phyloP scores from a whole-genome alignment of 768 basidiomycete species.

The Tulasnella sp. region DNA sequence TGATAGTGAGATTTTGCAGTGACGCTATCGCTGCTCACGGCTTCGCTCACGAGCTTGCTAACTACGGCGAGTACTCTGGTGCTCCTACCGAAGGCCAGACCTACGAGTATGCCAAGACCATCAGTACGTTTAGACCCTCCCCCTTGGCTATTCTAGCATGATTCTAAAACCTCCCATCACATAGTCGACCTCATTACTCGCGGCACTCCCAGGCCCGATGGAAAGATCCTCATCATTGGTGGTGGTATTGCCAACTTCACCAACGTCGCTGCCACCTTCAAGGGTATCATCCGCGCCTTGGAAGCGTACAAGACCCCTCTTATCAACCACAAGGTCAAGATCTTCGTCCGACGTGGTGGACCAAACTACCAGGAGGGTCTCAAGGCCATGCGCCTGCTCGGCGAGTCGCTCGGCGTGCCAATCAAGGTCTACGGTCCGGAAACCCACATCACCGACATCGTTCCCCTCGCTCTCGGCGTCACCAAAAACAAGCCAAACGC shows the following conservation, averaged over 20 bases:
- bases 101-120: slow-evolving; percentile 99
- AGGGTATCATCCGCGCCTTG: slow-evolving; percentile 97
- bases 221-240: slow-evolving; percentile 99
- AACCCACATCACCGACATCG: slow-evolving; percentile 97
- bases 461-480: slow-evolving; percentile 94
- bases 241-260: slow-evolving; percentile 99
- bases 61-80: slow-evolving; percentile 99
- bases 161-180: not conserved
- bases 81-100: slow-evolving; percentile 98
- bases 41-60: slow-evolving; percentile 95
- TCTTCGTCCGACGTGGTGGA: slow-evolving; percentile 96
- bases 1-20: slow-evolving; percentile 31
- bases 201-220: slow-evolving; percentile 64
- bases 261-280: slow-evolving; percentile 98
- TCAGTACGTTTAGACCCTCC: slow-evolving; percentile 53
- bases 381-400: slow-evolving; percentile 97
- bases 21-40: slow-evolving; percentile 91
- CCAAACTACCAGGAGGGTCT: slow-evolving; percentile 99
- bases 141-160: not conserved
- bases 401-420: slow-evolving; percentile 91
- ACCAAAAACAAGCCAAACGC: slow-evolving; percentile 49
- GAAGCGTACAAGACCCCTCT: slow-evolving; percentile 87
- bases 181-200: slow-evolving; percentile 92
- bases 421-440: slow-evolving; percentile 98
- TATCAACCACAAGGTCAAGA: slow-evolving; percentile 80